Base-by-base conservation (phyloP, 2,329 filamentous ascomycete species). In the Hymenoscyphus repandus region DNA sequence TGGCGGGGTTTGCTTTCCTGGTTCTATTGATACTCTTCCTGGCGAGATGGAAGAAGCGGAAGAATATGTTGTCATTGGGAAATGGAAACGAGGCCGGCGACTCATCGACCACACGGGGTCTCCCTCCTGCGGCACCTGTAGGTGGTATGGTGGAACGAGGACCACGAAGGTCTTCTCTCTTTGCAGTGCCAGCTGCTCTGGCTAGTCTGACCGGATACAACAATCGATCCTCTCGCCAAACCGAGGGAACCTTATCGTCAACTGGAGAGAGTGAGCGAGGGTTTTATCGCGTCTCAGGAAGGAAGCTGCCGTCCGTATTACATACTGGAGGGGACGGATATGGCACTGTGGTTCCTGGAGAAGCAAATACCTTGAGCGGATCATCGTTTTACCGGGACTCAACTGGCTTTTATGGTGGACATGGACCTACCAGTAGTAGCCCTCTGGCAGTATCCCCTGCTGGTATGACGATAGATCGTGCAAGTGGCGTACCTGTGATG, bases 281-380 rank as follows among this genome's bases (percentile, higher is more conserved):
- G 0, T 86, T 86, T 64, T 78, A 83, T 55, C 78, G 81, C 30
- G 77, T 86, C 2, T 83, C 82, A 5, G 83, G 83, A 54, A 76
- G 76, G 60, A 86, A 85, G 61, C 65, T 86, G 50, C 78, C 79
- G 3, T 81, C 83, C 2, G 82, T 85, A 9, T 67, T 86, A 34
- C 73, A 80, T 52, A 73, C 72, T 42, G 82, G 82, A 12, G 82
- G 82, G 5, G 82, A 85, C 62, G 82, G 82, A 1, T 85, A 81
- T 65, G 74, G 74, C 17, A 79, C 80, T 52, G 72, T 50, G 10
- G 67, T 57, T 57, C 41, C 36, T 33, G 56, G 22, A 27, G 22
- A 56, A 32, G 55, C 59, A 39, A 60, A 70, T 61, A 59, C 70
- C 65, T 43, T 74, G 59, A 81, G 76, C 58, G 73, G 70, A 32